Evolutionary conservation across 139 green algal species (phyloP).

Genomic region (Chlorella vulgaris): DNA sequence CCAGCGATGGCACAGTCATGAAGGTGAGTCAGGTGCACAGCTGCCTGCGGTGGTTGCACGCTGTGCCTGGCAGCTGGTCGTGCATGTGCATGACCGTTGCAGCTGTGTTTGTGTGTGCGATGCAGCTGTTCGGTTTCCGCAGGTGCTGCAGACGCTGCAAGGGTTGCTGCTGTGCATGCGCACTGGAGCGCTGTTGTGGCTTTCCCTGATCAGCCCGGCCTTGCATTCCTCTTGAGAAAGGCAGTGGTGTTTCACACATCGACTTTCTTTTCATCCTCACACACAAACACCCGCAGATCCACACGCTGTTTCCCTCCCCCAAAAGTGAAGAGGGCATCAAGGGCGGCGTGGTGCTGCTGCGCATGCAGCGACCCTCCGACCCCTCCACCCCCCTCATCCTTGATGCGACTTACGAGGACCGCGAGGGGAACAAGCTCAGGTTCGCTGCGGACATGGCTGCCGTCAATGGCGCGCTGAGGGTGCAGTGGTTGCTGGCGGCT

Average conservation of each 20-base stretch:
- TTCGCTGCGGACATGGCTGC: background rate
- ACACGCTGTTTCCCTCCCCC: constrained; percentile 44
- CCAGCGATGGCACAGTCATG: constrained; percentile 17
- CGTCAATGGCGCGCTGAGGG: too few species aligned
- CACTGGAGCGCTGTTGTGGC: too few species aligned
- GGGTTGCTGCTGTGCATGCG: too few species aligned
- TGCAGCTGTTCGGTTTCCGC: too few species aligned
- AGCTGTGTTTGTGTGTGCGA: background rate
- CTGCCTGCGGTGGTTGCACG: background rate
- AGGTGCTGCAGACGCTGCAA: too few species aligned
- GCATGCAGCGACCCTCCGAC: constrained; percentile 5
- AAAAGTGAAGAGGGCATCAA: constrained; percentile 48
- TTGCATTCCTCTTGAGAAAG: too few species aligned
- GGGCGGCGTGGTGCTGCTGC: constrained; percentile 46
- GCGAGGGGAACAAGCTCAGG: constrained; percentile 9
- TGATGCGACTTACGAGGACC: constrained; percentile 28
- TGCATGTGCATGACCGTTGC: too few species aligned
- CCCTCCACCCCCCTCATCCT: constrained; percentile 23
- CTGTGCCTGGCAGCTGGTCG: background rate
- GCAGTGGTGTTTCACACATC: too few species aligned
- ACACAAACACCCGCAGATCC: too few species aligned
- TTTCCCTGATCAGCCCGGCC: too few species aligned
- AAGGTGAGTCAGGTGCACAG: background rate
- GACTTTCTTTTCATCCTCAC: too few species aligned
- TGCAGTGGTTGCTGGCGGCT: too few species aligned